A percentile compares a stretch with the other conserved stretches of the same genome.
These are phyloP conservation scores for Plantago lanceolata DNA, from an alignment of 305 asterid genomes.

Conservation along the genomic window DNA sequence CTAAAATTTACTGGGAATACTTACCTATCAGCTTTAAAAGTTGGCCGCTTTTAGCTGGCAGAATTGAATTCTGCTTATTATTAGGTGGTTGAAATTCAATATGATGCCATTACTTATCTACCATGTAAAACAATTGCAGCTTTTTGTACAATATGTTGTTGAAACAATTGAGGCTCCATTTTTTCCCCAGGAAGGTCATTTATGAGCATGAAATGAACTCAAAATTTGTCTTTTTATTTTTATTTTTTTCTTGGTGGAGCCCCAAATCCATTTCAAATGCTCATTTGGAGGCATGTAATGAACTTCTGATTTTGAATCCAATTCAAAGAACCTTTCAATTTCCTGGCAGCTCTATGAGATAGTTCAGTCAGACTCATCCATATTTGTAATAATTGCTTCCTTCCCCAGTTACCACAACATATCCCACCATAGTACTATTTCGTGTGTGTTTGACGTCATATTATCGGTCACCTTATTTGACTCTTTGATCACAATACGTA, in stretches of 20 bases:
- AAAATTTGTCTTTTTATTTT: not conserved
- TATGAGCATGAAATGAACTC: not conserved
- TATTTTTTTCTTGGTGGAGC: not conserved
- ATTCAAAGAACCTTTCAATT: slow-evolving; percentile 5
- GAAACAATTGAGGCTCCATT: slow-evolving; percentile 36
- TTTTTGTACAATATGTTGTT: slow-evolving; percentile 39
- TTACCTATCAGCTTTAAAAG: slow-evolving; percentile 15
- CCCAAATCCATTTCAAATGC: not conserved
- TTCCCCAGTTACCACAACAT: not conserved
- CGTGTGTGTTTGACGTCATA: too few species aligned
- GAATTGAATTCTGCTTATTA: slow-evolving; percentile 36
- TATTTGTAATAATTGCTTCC: not conserved
- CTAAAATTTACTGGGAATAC: slow-evolving; percentile 6
- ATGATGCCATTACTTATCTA: slow-evolving; percentile 31
- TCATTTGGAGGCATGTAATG: slow-evolving; percentile 1
- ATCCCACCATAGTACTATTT: not conserved
- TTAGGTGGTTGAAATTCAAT: slow-evolving; percentile 41
- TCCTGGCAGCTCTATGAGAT: not conserved
- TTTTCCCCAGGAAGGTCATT: slow-evolving; percentile 17
- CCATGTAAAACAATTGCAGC: slow-evolving; percentile 31
- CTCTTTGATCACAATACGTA: too few species aligned
- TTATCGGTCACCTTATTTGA: too few species aligned
- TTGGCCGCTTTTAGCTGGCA: slow-evolving; percentile 34
- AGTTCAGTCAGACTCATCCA: slow-evolving; percentile 4
- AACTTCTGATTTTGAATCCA: not conserved